Conservation (phyloP, 2,329 filamentous ascomycete genomes). For the Microcyclosporella mali region DNA sequence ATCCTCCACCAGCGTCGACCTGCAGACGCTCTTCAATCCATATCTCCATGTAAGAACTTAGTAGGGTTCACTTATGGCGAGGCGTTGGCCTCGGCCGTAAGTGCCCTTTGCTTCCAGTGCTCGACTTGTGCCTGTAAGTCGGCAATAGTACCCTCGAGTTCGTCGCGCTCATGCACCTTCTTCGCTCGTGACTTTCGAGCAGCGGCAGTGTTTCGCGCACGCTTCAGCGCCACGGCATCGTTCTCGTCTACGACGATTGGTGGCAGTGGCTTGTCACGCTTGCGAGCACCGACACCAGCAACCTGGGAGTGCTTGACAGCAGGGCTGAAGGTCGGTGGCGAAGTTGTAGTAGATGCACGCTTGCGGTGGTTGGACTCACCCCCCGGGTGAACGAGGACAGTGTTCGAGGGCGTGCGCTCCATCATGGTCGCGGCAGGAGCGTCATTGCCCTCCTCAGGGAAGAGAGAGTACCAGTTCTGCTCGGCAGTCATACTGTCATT, state of each 20-base stretch:
- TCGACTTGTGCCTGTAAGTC: slow-evolving; percentile 39
- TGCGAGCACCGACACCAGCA: slow-evolving; percentile 63
- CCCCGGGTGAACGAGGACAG: slow-evolving; percentile 34
- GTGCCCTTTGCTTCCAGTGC: slow-evolving; percentile 26
- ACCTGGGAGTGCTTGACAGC: slow-evolving; percentile 59
- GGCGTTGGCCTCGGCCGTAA: slow-evolving; percentile 11
- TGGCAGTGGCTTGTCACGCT: slow-evolving; percentile 73
- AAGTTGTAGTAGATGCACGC: slow-evolving; percentile 35
- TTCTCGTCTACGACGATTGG: slow-evolving; percentile 68
- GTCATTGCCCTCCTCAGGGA: slow-evolving; percentile 47
- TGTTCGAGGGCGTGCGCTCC: slow-evolving; percentile 37
- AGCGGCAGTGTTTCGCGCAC: slow-evolving; percentile 86
- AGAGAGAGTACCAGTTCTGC: slow-evolving; percentile 66
- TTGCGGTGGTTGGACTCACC: slow-evolving; percentile 29
- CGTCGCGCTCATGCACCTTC: slow-evolving; percentile 70
- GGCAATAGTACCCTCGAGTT: slow-evolving; percentile 65
- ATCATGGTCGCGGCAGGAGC: slow-evolving; percentile 29
- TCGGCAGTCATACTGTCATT: slow-evolving; percentile 51
- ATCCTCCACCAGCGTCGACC: slow-evolving; percentile 20
- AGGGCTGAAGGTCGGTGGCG: slow-evolving; percentile 34
- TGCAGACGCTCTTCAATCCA: neutral
- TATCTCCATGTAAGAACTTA: no score
- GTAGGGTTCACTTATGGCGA: slow-evolving; percentile 11
- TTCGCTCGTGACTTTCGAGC: slow-evolving; percentile 88
- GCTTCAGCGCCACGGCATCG: slow-evolving; percentile 80